Evolutionary conservation across 2,329 filamentous ascomycete genomes (phyloP), one percentile per base, ranked within the genome.

Genomic region (Moelleriella libera): DNA sequence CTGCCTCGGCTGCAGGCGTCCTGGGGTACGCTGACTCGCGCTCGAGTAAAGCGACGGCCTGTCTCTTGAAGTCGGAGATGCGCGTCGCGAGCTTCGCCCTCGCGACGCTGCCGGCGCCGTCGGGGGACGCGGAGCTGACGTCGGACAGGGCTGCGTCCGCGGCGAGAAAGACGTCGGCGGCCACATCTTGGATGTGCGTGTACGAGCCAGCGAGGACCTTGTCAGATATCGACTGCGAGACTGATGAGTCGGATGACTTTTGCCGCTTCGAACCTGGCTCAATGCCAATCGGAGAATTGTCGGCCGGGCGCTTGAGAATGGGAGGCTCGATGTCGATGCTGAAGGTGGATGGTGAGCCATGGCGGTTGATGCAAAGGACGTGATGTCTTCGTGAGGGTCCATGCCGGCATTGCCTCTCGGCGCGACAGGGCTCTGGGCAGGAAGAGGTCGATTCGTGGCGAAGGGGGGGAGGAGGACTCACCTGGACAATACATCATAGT

Each of bases 141-240:
- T 76, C 69, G 31, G 66, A 66, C 43, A 76, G 55, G 37, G 72
- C 69, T 53, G 71, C 61, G 51, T 71, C 60, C 53, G 74, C 66
- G 51, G 68, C 68, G 31, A 64, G 57, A 55, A 71, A 66, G 41
- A 82, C 60, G 51, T 83, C 80, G 46, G 70, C 62, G 12, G 84
- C 75, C 41, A 86, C 68, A 51, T 84, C 78, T 30, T 85, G 81
- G 43, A 88, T 64, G 52, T 75, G 73, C 30, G 70, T 69, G 58
- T 83, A 83, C 32, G 59, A 61, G 53, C 71, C 68, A 45, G 67
- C 64, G 29, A 63, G 60, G 45, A 76, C 66, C 64, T 78, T 80
- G 54, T 77, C 74, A 49, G 69, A 64, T 51, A 82, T 74, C 51
- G 69, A 72, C 14, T 55, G 55, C n/a, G 54, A 51, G 37, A 64